Evolutionary conservation across 495 filamentous ascomycete species (phyloP), one percentile per base, ranked within the genome.

Genomic region (Aspergillus nidulans): DNA sequence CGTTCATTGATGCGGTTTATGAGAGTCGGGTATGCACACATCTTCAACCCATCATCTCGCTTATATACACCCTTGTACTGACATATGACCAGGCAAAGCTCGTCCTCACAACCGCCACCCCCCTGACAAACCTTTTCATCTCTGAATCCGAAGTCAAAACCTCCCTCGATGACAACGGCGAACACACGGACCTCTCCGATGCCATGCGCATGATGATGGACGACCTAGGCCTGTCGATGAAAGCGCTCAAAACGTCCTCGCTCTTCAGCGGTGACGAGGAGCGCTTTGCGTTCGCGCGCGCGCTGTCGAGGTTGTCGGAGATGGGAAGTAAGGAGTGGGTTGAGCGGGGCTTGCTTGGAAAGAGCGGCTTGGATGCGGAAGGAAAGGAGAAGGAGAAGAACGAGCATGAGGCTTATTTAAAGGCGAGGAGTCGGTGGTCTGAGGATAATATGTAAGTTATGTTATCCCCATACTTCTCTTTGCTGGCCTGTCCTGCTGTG

Each of bases 321-420:
- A 98, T 98, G 94, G 91, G 90, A 1, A 92, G 89, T 60, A 82
- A 86, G 69, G 84, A 95, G 66, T 98, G 95, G 95, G 86, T 97
- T 15, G 95, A 97, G 75, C 70, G 89, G 5, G 92, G 91, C 0
- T 73, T 95, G 88, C 0, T 78, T 92, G 78, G 85, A n/a, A 16
- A 39, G 36, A 23, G 20, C 19, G 42, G 84, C 10, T 68, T 85
- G 55, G 80, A 78, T 64, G 69, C 66, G 8, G 67, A 74, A 25
- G 80, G 30, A 2, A 34, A 84, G 26, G 82, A 84, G 0, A 34
- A 84, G 26, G 82, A 84, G 0, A 80, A 84, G 68, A 62, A 75
- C 49, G 86, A 89, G 59, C 77, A 71, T 25, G 80, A 86, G 54
- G 81, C 71, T 49, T 90, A 83, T 83, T 69, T 80, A 58, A 87